Conservation (phyloP, 2,329 filamentous ascomycete genomes). For the Paecilomyces variotii region DNA sequence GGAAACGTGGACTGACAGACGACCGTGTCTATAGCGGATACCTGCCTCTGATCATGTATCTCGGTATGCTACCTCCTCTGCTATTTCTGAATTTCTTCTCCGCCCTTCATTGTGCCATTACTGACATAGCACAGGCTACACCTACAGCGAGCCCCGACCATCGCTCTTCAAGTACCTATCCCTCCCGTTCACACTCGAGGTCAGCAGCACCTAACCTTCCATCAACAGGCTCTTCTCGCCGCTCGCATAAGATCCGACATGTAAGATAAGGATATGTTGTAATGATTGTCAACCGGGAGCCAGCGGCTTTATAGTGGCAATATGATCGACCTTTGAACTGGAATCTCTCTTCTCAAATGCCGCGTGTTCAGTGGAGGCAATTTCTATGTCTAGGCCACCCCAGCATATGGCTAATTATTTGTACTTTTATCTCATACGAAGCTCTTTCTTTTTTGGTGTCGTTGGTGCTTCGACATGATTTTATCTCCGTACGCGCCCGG, state of each 20-base stretch:
- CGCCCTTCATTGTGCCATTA: conserved; percentile 8
- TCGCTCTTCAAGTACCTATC: conserved; percentile 59
- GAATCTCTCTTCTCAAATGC: background rate
- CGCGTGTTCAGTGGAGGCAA: background rate
- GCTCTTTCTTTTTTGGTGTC: background rate
- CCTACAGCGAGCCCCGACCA: conserved; percentile 84
- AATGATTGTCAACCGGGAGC: background rate
- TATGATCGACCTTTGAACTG: background rate
- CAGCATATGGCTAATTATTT: background rate
- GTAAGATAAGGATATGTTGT: conserved; percentile 1
- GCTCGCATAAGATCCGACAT: conserved; percentile 25
- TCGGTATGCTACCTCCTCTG: conserved; percentile 61
- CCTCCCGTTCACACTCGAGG: conserved; percentile 16
- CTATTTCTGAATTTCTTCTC: conserved; percentile 7
- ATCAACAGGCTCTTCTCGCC: conserved; percentile 33
- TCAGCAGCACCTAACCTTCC: conserved; percentile 8
- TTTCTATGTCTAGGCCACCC: background rate
- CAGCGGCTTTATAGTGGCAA: background rate
- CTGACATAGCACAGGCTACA: conserved; percentile 60
- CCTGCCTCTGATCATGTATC: conserved; percentile 90
- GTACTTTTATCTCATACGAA: background rate
- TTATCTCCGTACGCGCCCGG: background rate
- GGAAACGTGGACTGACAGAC: conserved; percentile 21
- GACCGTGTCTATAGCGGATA: conserved; percentile 61
- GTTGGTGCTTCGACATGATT: background rate